phyloP scores from a whole-genome alignment of 768 basidiomycete species.

The Collybiopsis confluens region DNA sequence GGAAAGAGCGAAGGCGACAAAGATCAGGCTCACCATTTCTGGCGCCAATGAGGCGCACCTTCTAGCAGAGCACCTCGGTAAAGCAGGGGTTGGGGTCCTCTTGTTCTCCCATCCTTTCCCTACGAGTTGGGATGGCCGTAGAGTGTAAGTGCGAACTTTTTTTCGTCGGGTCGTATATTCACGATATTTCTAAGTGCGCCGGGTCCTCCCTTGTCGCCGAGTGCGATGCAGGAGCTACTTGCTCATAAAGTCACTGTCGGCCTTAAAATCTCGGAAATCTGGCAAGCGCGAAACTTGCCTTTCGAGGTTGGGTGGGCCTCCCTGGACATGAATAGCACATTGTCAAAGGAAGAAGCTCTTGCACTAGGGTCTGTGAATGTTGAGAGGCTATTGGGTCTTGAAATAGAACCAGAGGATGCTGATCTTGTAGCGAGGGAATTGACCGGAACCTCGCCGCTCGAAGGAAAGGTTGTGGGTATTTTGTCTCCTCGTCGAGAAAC shows the following conservation, averaged over 20 bases:
- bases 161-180: neutral
- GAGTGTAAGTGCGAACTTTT: constrained; percentile 46
- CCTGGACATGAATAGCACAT: constrained; percentile 35
- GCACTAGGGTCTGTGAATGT: constrained; percentile 46
- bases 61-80: constrained; percentile 62
- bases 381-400: constrained; percentile 34
- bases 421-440: constrained; percentile 51
- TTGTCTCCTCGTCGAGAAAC: constrained; percentile 34
- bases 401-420: constrained; percentile 25
- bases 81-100: constrained; percentile 44
- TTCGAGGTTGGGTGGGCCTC: constrained; percentile 78
- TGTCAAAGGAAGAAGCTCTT: constrained; percentile 38
- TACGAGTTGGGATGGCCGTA: constrained; percentile 58
- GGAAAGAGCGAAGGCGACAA: constrained; percentile 37
- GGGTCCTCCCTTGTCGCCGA: constrained; percentile 67
- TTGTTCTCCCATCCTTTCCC: constrained; percentile 68
- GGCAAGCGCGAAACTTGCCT: constrained; percentile 71
- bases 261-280: constrained; percentile 58
- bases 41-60: constrained; percentile 67
- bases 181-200: constrained; percentile 40
- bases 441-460: constrained; percentile 38
- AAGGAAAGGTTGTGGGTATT: constrained; percentile 47
- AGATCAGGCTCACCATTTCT: constrained; percentile 55
- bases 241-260: constrained; percentile 71
- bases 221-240: constrained; percentile 54